These are phyloP conservation scores for Heliocybe sulcata DNA, from an alignment of 1,284 basidiomycete genomes.

Conservation along the genomic window DNA sequence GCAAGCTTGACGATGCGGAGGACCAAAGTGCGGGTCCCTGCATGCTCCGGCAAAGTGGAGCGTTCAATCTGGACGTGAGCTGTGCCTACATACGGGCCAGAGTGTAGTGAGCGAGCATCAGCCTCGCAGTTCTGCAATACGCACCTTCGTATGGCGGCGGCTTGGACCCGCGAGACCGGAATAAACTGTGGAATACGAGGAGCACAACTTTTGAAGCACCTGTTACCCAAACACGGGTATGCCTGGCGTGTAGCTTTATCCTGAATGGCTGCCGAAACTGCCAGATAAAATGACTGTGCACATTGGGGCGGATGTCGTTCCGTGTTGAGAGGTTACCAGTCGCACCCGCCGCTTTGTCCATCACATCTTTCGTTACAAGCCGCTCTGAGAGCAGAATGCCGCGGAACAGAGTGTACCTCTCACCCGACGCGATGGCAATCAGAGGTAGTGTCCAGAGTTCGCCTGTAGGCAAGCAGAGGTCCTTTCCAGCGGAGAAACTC, in stretches of 20 bases:
- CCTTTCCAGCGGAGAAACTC: not conserved
- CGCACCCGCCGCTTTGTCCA: not conserved
- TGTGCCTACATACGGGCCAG: not conserved
- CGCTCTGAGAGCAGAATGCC: not conserved
- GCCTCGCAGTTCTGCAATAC: no score
- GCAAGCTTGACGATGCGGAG: not conserved
- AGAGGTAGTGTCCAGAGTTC: not conserved
- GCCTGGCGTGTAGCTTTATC: not conserved
- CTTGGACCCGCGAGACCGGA: not conserved
- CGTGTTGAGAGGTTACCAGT: not conserved
- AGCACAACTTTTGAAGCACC: not conserved
- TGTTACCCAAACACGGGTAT: not conserved
- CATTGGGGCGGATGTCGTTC: not conserved
- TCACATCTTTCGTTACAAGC: not conserved
- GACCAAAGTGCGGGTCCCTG: not conserved
- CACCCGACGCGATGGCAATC: not conserved
- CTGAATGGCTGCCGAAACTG: not conserved
- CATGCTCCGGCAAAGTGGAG: not conserved
- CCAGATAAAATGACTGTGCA: not conserved
- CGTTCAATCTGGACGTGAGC: not conserved
- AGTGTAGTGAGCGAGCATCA: not conserved
- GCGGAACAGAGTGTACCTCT: not conserved
- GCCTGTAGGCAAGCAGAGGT: not conserved
- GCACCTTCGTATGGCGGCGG: not conserved
- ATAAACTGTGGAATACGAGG: not conserved